A percentile compares a stretch with the other conserved stretches of the same genome.
Conservation (phyloP, 2,329 filamentous ascomycete genomes). For the Rutstroemia sydowiana region DNA sequence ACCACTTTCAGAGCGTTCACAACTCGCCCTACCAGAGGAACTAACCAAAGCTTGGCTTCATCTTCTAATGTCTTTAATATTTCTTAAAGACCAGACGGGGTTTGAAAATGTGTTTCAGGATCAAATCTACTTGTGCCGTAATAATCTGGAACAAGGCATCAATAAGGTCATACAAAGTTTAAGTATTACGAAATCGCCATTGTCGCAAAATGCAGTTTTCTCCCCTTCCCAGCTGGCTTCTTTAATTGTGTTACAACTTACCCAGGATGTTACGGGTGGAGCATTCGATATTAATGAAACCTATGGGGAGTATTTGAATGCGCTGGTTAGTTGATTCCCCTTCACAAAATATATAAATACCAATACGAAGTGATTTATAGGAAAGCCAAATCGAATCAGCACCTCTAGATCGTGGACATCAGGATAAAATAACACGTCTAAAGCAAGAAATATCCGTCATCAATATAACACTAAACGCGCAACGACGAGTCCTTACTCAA, state of each 20-base stretch:
- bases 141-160: neutral
- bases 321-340: constrained; percentile 17
- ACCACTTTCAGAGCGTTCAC: constrained; percentile 1
- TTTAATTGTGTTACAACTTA: constrained; percentile 18
- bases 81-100: constrained; percentile 8
- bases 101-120: neutral
- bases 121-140: neutral
- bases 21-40: constrained; percentile 15
- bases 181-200: neutral
- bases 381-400: constrained; percentile 18
- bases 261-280: constrained; percentile 10
- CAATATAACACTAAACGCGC: constrained; percentile 15
- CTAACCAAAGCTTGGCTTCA: constrained; percentile 21
- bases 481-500: constrained; percentile 10
- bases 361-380: too few species aligned
- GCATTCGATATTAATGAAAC: constrained; percentile 15
- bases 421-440: constrained; percentile 17
- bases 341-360: too few species aligned
- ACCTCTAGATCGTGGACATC: constrained; percentile 19
- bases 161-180: neutral
- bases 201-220: constrained; percentile 15
- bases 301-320: constrained; percentile 19
- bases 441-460: constrained; percentile 22
- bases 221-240: constrained; percentile 17
- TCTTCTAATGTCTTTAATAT: constrained; percentile 15